Base-by-base conservation (phyloP, 2,329 filamentous ascomycete species). In the Beauveria varroae region DNA sequence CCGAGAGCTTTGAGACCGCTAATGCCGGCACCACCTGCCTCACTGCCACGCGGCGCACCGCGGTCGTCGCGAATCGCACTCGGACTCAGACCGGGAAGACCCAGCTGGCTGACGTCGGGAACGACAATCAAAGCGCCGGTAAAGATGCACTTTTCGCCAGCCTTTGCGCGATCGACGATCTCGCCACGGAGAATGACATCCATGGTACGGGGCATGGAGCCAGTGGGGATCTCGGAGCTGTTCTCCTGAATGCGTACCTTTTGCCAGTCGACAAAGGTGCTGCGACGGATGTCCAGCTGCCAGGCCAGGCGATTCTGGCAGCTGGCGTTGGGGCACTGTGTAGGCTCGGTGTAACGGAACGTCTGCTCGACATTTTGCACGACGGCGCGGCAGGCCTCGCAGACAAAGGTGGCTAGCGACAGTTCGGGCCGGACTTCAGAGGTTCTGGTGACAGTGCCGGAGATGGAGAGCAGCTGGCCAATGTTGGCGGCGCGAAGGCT, bases 211-310 rank as follows among this genome's bases (percentile, higher is more conserved):
- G 95, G 95, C 95, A 99, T 99, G 76, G 93, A 97, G 60, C 95
- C 95, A 0, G 95, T 99, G 0, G 95, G 95, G 43, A 99, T 99
- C 73, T 99, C 95, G 4, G 93, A 93, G 67, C 92, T 96, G 78
- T 98, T 99, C 75, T 99, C 95, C 75, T 99, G 95, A 64, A 98
- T 91, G 65, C 96, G 90, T 26, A 98, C 92, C 74, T 98, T 98
- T 73, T 99, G 95, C 95, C 95, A 99, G 76, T 99, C 95, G 64
- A 99, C 90, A 72, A 99, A 99, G 0, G 93, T 98, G 74, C 93
- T 97, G 74, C 96, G 93, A 49, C 91, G 84, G 69, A 99, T 97
- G 68, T 99, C 93, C n/a, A 99, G 78, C 66, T 92, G 87, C 95
- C 95, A 99, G n/a, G 90, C 91, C 62, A 88, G 79, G 28, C 95